Percentiles rank a stretch among this genome's conserved stretches.
Evolutionary conservation across 106 monocot genomes (phyloP).

Genomic region (Apostasia ramifera): DNA sequence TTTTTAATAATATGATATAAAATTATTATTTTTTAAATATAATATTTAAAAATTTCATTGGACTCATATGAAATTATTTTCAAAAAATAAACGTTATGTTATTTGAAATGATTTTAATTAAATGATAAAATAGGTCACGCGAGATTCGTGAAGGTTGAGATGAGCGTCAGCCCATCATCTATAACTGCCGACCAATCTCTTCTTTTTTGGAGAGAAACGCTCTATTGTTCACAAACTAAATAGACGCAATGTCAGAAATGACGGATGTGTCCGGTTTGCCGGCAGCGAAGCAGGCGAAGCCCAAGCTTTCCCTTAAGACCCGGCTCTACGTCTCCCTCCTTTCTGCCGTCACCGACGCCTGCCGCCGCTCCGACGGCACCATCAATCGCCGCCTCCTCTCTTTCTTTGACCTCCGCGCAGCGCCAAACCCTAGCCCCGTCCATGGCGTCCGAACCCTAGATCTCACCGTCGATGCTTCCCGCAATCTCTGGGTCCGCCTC

Average conservation of each 20-base stretch:
- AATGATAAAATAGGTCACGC: too few species aligned
- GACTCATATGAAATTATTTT: too few species aligned
- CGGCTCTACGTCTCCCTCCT: conserved; percentile 18
- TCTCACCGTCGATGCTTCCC: conserved; percentile 29
- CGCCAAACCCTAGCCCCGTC: conserved; percentile 22
- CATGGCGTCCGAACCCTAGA: conserved; percentile 43
- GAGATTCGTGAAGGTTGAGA: too few species aligned
- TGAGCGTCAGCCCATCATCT: too few species aligned
- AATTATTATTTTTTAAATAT: too few species aligned
- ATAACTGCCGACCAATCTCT: too few species aligned
- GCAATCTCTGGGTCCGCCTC: conserved; percentile 38
- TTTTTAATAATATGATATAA: too few species aligned
- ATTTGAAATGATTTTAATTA: too few species aligned
- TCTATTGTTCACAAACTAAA: too few species aligned
- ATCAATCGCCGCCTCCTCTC: conserved; percentile 50
- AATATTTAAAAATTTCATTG: too few species aligned
- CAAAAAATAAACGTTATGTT: too few species aligned
- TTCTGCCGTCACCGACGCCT: conserved; percentile 23
- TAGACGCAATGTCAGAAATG: not conserved
- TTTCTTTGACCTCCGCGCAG: conserved; percentile 18
- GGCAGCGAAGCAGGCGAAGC: not conserved
- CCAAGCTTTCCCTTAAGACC: conserved; percentile 9
- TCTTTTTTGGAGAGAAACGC: too few species aligned
- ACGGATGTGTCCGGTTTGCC: not conserved
- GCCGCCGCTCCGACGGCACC: conserved; percentile 59